A percentile compares a stretch with the other conserved stretches of the same genome.
Conservation (phyloP, 306 rosid genomes). For the Prunus salicina region DNA sequence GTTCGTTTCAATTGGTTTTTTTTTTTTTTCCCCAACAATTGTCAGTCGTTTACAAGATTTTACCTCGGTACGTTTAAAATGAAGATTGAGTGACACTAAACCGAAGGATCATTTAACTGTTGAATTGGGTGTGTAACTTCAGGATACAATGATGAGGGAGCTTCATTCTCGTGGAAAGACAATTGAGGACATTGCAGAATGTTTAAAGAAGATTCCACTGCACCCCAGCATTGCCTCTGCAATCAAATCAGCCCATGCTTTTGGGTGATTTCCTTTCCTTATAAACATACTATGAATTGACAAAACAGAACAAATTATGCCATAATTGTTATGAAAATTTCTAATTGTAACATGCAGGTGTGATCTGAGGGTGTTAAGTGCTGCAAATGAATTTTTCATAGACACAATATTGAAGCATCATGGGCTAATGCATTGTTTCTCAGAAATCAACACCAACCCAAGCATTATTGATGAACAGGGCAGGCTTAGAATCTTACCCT, state of each 20-base stretch:
- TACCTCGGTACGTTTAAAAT: background rate
- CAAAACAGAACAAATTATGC: no score
- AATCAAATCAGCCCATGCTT: conserved; percentile 48
- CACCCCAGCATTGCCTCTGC: conserved; percentile 49
- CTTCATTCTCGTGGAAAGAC: conserved; percentile 54
- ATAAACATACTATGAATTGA: background rate
- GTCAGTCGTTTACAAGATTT: no score
- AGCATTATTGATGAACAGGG: conserved; percentile 48
- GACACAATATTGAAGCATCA: conserved; percentile 58
- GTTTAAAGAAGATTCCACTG: conserved; percentile 46
- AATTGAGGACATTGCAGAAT: conserved; percentile 38
- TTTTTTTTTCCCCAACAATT: no score
- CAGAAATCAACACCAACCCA: conserved; percentile 54
- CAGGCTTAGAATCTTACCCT: conserved; percentile 55
- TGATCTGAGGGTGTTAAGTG: conserved; percentile 62
- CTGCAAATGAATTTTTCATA: conserved; percentile 59
- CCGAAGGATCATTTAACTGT: no score
- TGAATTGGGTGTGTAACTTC: background rate
- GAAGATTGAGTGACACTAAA: background rate
- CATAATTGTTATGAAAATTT: background rate
- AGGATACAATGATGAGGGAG: conserved; percentile 59
- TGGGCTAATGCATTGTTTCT: conserved; percentile 44
- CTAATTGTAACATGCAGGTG: conserved; percentile 35
- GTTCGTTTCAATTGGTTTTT: conserved; percentile 14
- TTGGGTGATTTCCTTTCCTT: conserved; percentile 35